Conservation (phyloP, 1,139 yeast species). For the Suhomyces yuchorum region DNA sequence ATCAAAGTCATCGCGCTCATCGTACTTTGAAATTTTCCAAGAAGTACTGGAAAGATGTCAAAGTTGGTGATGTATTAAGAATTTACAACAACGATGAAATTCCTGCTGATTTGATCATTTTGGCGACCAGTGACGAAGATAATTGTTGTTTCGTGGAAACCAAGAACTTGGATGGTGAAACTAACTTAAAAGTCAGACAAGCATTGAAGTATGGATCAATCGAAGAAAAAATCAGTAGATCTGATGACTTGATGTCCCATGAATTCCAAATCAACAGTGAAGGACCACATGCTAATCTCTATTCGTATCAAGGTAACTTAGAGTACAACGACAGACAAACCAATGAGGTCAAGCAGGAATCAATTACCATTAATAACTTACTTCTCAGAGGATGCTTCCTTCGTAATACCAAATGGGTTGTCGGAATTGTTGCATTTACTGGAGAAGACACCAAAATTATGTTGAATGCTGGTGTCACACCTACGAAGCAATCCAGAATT, state of each 20-base stretch:
- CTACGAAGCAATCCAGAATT: constrained; percentile 56
- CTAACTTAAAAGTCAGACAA: constrained; percentile 56
- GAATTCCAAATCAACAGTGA: constrained; percentile 52
- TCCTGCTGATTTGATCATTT: constrained; percentile 56
- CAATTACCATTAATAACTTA: constrained; percentile 51
- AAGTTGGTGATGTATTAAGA: constrained; percentile 56
- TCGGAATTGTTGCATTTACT: constrained; percentile 54
- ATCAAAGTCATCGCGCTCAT: constrained; percentile 7
- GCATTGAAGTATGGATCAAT: constrained; percentile 47
- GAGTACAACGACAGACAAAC: constrained; percentile 28
- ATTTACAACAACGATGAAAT: constrained; percentile 58
- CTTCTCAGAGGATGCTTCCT: constrained; percentile 54
- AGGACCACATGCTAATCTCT: constrained; percentile 57
- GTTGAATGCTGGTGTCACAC: constrained; percentile 60
- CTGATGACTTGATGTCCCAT: constrained; percentile 46
- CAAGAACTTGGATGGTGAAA: constrained; percentile 63
- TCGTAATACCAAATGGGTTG: constrained; percentile 58
- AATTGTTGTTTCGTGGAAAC: constrained; percentile 60
- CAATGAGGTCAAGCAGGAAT: constrained; percentile 32
- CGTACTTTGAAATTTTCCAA: constrained; percentile 34
- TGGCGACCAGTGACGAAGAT: constrained; percentile 56
- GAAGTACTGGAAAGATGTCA: constrained; percentile 55
- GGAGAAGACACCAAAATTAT: constrained; percentile 59
- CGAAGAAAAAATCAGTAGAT: constrained; percentile 36
- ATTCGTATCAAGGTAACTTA: constrained; percentile 54